A percentile compares a stretch with the other conserved stretches of the same genome.
phyloP scores from a whole-genome alignment of 2,329 filamentous ascomycete genomes.

The Cryoendolithus antarcticus region DNA sequence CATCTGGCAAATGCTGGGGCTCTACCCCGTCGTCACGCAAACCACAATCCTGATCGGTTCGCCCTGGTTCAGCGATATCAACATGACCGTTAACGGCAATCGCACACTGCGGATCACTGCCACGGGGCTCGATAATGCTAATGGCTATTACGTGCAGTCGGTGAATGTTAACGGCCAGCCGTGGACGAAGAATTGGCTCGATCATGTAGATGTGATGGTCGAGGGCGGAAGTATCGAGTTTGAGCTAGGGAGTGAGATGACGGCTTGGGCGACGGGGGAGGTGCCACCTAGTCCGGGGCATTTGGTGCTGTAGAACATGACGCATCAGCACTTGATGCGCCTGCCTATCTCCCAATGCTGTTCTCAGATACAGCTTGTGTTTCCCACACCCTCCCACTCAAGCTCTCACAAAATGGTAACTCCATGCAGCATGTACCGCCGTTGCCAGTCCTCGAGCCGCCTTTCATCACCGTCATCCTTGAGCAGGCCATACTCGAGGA shows the following conservation, averaged over 20 bases:
- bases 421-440: conserved; percentile 5
- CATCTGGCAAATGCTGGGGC: conserved; percentile 22
- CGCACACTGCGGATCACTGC: conserved; percentile 36
- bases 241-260: conserved; percentile 28
- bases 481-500: conserved; percentile 30
- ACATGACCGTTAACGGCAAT: conserved; percentile 19
- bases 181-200: conserved; percentile 45
- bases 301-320: conserved; percentile 8
- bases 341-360: not conserved
- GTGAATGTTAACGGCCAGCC: conserved; percentile 40
- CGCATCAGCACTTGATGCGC: not conserved
- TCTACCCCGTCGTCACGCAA: conserved; percentile 22
- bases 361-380: not conserved
- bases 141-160: conserved; percentile 40
- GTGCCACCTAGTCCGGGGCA: conserved; percentile 39
- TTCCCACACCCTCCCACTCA: not conserved
- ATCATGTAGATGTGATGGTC: conserved; percentile 37
- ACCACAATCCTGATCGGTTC: conserved; percentile 40
- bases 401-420: conserved; percentile 1
- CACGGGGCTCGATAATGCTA: conserved; percentile 26
- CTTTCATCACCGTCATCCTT: conserved; percentile 1
- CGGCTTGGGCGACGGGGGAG: conserved; percentile 37
- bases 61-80: conserved; percentile 17
- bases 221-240: conserved; percentile 39
- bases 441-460: conserved; percentile 2